Percentiles rank a stretch among this genome's conserved stretches.
Conservation (phyloP, 2,329 filamentous ascomycete species). For the Thermomyces lanuginosus region DNA sequence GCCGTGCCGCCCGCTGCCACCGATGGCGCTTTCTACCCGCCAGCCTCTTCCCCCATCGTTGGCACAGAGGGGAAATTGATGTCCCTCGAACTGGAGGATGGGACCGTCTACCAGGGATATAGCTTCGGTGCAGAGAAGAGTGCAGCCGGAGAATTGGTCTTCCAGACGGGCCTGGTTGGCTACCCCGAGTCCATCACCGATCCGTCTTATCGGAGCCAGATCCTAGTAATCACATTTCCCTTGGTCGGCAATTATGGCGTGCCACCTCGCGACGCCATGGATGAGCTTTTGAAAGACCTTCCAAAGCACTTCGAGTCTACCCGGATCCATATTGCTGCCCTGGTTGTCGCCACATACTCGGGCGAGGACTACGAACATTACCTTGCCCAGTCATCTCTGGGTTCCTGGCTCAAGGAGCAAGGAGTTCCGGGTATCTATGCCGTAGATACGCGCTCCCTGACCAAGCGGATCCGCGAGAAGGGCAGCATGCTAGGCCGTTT, state of each 20-base stretch:
- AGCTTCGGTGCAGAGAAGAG: conserved; percentile 94
- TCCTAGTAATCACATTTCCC: conserved; percentile 90
- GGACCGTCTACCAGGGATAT: conserved; percentile 78
- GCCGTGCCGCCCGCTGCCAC: conserved; percentile 13
- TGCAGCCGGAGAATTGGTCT: conserved; percentile 90
- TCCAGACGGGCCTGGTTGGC: conserved; percentile 98
- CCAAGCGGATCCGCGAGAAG: conserved; percentile 82
- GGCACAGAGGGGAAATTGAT: conserved; percentile 44
- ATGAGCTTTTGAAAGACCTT: conserved; percentile 68
- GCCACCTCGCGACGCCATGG: conserved; percentile 67
- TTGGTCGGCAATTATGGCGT: conserved; percentile 96
- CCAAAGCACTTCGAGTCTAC: conserved; percentile 86
- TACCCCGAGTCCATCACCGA: conserved; percentile 92
- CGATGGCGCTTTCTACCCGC: conserved; percentile 30
- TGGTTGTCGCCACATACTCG: conserved; percentile 69
- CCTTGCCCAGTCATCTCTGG: conserved; percentile 76
- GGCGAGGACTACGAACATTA: conserved; percentile 94
- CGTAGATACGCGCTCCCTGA: conserved; percentile 82
- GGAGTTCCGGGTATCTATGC: conserved; percentile 86
- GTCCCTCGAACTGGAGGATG: conserved; percentile 85
- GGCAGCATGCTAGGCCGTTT: conserved; percentile 93
- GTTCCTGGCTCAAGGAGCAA: conserved; percentile 92
- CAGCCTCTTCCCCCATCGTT: conserved; percentile 45
- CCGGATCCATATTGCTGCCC: conserved; percentile 82
- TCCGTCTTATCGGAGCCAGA: conserved; percentile 79